phyloP scores from a whole-genome alignment of 768 basidiomycete species.

The Cyclocybe cylindracea region DNA sequence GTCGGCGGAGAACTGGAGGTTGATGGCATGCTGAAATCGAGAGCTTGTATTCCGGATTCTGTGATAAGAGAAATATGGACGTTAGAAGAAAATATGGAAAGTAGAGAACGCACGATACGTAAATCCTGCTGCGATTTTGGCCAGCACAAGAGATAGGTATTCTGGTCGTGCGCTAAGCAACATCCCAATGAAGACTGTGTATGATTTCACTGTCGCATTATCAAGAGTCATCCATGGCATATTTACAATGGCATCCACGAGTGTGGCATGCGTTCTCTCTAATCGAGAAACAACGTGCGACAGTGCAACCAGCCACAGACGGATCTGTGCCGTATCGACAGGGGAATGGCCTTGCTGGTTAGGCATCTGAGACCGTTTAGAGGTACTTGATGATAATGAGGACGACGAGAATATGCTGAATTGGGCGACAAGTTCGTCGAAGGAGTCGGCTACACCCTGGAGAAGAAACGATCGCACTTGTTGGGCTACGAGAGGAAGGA shows the following conservation, averaged over 20 bases:
- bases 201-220: constrained; percentile 79
- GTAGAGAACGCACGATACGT: constrained; percentile 73
- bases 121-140: constrained; percentile 81
- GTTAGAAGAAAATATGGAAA: neutral
- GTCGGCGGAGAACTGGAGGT: constrained; percentile 73
- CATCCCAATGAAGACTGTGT: constrained; percentile 88
- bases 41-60: constrained; percentile 75
- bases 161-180: constrained; percentile 90
- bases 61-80: constrained; percentile 9
- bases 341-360: constrained; percentile 22
- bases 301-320: constrained; percentile 82
- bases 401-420: constrained; percentile 59
- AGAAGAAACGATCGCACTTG: constrained; percentile 9
- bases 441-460: constrained; percentile 72
- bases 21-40: constrained; percentile 59
- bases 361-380: neutral
- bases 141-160: constrained; percentile 83
- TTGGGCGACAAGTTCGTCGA: constrained; percentile 87
- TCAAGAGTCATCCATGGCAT: constrained; percentile 96
- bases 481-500: constrained; percentile 5
- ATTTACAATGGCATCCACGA: constrained; percentile 84
- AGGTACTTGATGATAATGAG: neutral
- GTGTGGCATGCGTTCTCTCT: constrained; percentile 73
- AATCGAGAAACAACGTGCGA: constrained; percentile 92
- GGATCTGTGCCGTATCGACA: constrained; percentile 54